Evolutionary conservation across 1,284 basidiomycete species (phyloP).

Genomic region (Microbotryum silenes-acaulis): DNA sequence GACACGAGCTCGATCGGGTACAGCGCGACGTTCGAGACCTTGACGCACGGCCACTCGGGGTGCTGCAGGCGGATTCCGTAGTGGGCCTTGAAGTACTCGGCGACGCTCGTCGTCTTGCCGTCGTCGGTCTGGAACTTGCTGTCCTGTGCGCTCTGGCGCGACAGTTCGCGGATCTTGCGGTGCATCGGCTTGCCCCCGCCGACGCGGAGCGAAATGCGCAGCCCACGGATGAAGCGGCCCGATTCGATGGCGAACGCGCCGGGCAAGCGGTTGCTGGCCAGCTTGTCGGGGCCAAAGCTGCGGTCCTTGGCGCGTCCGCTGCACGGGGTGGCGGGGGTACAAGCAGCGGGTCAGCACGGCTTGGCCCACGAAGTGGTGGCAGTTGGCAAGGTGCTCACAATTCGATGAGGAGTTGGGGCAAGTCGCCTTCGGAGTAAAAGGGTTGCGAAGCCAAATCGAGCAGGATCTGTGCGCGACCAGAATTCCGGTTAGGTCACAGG

Average conservation of each 20-base stretch:
- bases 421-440: constrained; percentile 5
- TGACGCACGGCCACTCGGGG: constrained; percentile 17
- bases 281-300: too few relatives aligned
- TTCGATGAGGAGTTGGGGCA: constrained; percentile 5
- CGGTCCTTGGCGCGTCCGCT: too few relatives aligned
- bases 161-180: constrained; percentile 11
- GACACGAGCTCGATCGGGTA: constrained; percentile 19
- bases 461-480: constrained; percentile 2
- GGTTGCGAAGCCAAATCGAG: constrained; percentile 10
- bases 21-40: constrained; percentile 10
- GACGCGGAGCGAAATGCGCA: constrained; percentile 6
- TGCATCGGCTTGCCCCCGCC: not conserved
- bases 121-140: constrained; percentile 5
- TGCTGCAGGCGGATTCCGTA: constrained; percentile 3
- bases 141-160: not conserved
- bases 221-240: constrained; percentile 4
- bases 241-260: not conserved
- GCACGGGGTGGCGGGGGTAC: too few relatives aligned
- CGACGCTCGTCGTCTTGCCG: constrained; percentile 6
- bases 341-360: too few relatives aligned
- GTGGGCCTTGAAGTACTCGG: constrained; percentile 9
- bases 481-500: too few relatives aligned
- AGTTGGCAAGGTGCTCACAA: too few relatives aligned
- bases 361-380: too few relatives aligned
- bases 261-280: too few relatives aligned